phyloP scores from a whole-genome alignment of 768 basidiomycete genomes.

The Suillus lakei region DNA sequence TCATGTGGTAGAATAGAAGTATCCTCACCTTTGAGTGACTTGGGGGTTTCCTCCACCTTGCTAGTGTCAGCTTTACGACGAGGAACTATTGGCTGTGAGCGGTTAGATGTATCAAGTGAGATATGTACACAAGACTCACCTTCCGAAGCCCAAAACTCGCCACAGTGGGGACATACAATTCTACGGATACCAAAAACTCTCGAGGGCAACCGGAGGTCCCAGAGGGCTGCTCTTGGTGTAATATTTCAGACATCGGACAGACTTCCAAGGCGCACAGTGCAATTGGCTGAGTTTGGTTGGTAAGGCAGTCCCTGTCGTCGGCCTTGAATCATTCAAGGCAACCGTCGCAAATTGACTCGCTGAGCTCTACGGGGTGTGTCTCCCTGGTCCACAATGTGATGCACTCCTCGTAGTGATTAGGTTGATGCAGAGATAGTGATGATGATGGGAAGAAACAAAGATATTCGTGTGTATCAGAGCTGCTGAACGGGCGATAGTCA shows the following conservation, averaged over 20 bases:
- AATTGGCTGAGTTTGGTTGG: neutral
- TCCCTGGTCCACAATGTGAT: neutral
- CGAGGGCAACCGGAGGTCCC: slow-evolving; percentile 24
- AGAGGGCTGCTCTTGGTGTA: neutral
- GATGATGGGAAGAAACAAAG: neutral
- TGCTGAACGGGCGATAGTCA: neutral
- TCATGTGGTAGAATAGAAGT: neutral
- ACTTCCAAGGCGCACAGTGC: neutral
- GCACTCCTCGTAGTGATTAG: neutral
- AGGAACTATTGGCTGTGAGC: slow-evolving; percentile 45
- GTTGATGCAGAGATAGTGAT: neutral
- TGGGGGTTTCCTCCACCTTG: slow-evolving; percentile 51
- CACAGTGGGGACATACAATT: slow-evolving; percentile 63
- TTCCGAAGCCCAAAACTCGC: slow-evolving; percentile 58
- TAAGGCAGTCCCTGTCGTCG: neutral
- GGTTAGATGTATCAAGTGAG: slow-evolving; percentile 1
- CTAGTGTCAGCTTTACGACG: slow-evolving; percentile 60
- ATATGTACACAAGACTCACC: slow-evolving; percentile 42
- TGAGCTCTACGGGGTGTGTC: neutral
- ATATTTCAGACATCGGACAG: slow-evolving; percentile 10
- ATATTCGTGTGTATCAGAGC: slow-evolving; percentile 7
- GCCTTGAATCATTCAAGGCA: slow-evolving; percentile 2
- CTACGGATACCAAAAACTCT: slow-evolving; percentile 66
- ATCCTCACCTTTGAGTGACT: slow-evolving; percentile 63
- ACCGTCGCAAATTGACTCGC: neutral